These are phyloP conservation scores for Deinandra increscens DNA, from an alignment of 129 eudicot genomes.

Conservation along the genomic window DNA sequence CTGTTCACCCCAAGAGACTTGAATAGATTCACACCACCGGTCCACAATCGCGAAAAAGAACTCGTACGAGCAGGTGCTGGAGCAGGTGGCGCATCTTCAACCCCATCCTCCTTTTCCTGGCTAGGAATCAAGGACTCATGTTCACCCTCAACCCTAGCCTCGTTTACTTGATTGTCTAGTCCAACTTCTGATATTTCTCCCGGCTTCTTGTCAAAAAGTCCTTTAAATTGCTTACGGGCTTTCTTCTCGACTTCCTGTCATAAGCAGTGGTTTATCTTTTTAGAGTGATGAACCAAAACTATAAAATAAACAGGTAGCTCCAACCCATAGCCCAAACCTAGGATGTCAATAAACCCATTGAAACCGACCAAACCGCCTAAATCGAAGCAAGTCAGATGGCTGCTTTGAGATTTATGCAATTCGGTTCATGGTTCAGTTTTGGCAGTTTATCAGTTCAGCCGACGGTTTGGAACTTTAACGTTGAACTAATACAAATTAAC, in stretches of 20 bases:
- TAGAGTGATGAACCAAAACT: background rate
- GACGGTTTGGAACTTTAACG: background rate
- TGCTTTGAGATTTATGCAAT: background rate
- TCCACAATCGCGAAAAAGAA: slow-evolving; percentile 52
- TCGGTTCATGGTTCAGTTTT: background rate
- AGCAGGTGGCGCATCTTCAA: slow-evolving; percentile 33
- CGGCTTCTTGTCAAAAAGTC: slow-evolving; percentile 92
- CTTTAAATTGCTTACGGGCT: slow-evolving; percentile 86
- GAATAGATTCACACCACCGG: slow-evolving; percentile 49
- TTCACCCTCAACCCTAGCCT: slow-evolving; percentile 27
- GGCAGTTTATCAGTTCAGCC: background rate
- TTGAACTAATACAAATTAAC: background rate
- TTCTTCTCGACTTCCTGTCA: slow-evolving; percentile 71
- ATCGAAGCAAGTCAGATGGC: background rate
- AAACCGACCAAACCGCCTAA: background rate
- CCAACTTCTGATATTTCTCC: slow-evolving; percentile 88
- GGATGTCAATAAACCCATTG: too few relatives aligned
- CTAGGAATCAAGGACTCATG: slow-evolving; percentile 36
- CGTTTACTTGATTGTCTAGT: slow-evolving; percentile 29
- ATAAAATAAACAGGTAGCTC: background rate
- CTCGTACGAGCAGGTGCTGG: slow-evolving; percentile 42
- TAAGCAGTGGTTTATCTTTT: slow-evolving; percentile 10
- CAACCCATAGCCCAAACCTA: background rate
- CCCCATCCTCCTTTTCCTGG: slow-evolving; percentile 38
- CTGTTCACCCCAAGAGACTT: slow-evolving; percentile 59